phyloP scores from a whole-genome alignment of 495 filamentous ascomycete genomes.

The Neurospora sp. region DNA sequence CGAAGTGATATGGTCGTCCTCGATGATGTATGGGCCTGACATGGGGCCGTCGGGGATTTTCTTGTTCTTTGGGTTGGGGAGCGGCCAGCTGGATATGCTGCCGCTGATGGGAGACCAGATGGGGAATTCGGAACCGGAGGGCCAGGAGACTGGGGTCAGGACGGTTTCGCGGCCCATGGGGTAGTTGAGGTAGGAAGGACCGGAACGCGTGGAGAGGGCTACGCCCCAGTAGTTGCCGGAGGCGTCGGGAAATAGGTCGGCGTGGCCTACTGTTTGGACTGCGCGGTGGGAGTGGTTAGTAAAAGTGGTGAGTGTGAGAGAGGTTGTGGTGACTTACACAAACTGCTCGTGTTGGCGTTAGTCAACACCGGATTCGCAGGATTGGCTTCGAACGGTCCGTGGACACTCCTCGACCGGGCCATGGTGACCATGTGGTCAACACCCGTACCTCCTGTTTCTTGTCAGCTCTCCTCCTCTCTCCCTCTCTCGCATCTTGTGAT shows the following conservation, averaged over 20 bases:
- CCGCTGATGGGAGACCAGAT: constrained; percentile 35
- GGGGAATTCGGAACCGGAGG: constrained; percentile 25
- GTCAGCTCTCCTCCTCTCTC: neutral
- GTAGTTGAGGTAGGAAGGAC: constrained; percentile 38
- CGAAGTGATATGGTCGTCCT: constrained; percentile 33
- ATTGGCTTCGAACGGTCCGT: constrained; percentile 47
- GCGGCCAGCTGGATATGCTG: constrained; percentile 32
- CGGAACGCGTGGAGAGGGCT: constrained; percentile 38
- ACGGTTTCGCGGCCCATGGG: constrained; percentile 54
- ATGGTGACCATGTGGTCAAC: constrained; percentile 45
- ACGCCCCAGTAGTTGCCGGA: constrained; percentile 43
- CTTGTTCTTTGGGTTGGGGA: constrained; percentile 17
- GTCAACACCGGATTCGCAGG: constrained; percentile 45
- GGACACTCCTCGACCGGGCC: constrained; percentile 35
- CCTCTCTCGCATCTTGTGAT: neutral
- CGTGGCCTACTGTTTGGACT: constrained; percentile 45
- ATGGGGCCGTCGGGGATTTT: constrained; percentile 9
- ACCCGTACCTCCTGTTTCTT: constrained; percentile 39
- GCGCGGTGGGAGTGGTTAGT: no score
- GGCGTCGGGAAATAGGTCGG: constrained; percentile 41
- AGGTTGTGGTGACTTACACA: constrained; percentile 31
- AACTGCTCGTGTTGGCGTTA: constrained; percentile 38
- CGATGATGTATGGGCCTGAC: constrained; percentile 23
- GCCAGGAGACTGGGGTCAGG: constrained; percentile 44
- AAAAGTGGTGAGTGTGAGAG: no score